A percentile compares a stretch with the other conserved stretches of the same genome.
phyloP scores from a whole-genome alignment of 495 filamentous ascomycete species.

The Corynascus novoguineensis region DNA sequence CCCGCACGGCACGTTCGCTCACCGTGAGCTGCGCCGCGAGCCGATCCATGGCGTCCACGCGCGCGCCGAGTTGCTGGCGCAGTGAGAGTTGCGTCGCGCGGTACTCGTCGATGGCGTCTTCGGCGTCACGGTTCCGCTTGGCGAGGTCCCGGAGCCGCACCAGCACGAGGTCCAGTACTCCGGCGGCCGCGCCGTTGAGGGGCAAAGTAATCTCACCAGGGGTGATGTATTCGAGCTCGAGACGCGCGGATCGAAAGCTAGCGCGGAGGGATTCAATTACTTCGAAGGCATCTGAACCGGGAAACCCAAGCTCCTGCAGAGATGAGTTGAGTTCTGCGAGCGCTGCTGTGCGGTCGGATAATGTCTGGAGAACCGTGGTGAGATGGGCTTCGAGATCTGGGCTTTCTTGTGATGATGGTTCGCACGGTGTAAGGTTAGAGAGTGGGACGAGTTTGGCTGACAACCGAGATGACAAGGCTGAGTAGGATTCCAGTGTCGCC shows the following conservation, averaged over 20 bases:
- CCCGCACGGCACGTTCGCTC: slow-evolving; percentile 35
- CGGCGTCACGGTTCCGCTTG: slow-evolving; percentile 45
- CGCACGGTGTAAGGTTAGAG: not conserved
- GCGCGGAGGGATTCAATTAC: slow-evolving; percentile 47
- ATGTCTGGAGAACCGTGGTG: slow-evolving; percentile 28
- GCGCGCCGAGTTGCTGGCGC: slow-evolving; percentile 44
- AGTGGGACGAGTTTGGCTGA: slow-evolving; percentile 27
- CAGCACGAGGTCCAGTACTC: slow-evolving; percentile 43
- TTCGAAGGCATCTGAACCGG: slow-evolving; percentile 42
- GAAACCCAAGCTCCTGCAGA: slow-evolving; percentile 52
- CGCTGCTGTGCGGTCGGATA: slow-evolving; percentile 38
- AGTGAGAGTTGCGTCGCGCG: slow-evolving; percentile 42
- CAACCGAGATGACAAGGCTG: slow-evolving; percentile 29
- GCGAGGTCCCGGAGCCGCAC: slow-evolving; percentile 38
- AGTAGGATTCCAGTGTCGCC: slow-evolving; percentile 34
- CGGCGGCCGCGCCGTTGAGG: slow-evolving; percentile 41
- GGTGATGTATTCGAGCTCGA: slow-evolving; percentile 60
- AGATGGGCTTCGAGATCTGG: slow-evolving; percentile 35
- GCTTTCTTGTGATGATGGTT: slow-evolving; percentile 3
- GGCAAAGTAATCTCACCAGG: slow-evolving; percentile 55
- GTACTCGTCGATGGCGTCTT: slow-evolving; percentile 54
- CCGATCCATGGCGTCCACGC: slow-evolving; percentile 38
- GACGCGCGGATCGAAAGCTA: slow-evolving; percentile 58
- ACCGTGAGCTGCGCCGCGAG: slow-evolving; percentile 42
- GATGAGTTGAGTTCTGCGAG: slow-evolving; percentile 31